phyloP scores from a whole-genome alignment of 805 yeast species.

The Maudiozyma saulgeensis region DNA sequence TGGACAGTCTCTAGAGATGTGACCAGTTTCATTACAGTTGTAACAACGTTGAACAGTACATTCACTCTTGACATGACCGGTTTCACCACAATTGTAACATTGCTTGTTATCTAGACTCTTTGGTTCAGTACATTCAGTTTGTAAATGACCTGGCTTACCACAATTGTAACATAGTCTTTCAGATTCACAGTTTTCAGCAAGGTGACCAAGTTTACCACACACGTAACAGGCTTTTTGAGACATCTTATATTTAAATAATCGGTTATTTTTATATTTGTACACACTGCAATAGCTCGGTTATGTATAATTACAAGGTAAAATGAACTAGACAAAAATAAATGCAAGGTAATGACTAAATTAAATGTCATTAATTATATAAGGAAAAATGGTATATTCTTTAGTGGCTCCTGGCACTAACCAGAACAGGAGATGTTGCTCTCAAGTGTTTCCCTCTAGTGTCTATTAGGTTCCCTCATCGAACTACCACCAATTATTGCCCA shows the following conservation, averaged over 20 bases:
- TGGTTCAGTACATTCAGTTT: slow-evolving; percentile 81
- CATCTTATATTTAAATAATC: slow-evolving; percentile 10
- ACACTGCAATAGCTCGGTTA: too few species aligned
- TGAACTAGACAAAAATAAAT: too few species aligned
- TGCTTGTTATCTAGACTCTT: slow-evolving; percentile 77
- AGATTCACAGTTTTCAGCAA: slow-evolving; percentile 82
- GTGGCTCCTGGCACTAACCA: too few species aligned
- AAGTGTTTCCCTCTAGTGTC: too few species aligned
- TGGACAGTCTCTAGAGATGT: slow-evolving; percentile 69
- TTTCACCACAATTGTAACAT: slow-evolving; percentile 87
- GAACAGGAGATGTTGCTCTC: too few species aligned
- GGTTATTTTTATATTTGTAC: too few species aligned
- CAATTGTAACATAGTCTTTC: slow-evolving; percentile 91
- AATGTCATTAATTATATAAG: too few species aligned
- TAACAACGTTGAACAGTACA: slow-evolving; percentile 72
- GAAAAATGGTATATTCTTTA: too few species aligned
- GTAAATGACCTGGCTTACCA: slow-evolving; percentile 81
- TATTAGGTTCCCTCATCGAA: too few species aligned
- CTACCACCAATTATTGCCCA: too few species aligned
- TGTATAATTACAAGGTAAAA: too few species aligned
- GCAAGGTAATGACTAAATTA: too few species aligned
- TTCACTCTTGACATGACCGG: slow-evolving; percentile 82
- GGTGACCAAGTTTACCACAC: slow-evolving; percentile 87
- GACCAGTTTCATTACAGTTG: slow-evolving; percentile 71
- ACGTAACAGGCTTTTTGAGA: slow-evolving; percentile 77